Percentiles rank a stretch among this genome's conserved stretches.
Evolutionary conservation across 352 stramenopile genomes (phyloP).

Genomic region (Phytophthora meadii): DNA sequence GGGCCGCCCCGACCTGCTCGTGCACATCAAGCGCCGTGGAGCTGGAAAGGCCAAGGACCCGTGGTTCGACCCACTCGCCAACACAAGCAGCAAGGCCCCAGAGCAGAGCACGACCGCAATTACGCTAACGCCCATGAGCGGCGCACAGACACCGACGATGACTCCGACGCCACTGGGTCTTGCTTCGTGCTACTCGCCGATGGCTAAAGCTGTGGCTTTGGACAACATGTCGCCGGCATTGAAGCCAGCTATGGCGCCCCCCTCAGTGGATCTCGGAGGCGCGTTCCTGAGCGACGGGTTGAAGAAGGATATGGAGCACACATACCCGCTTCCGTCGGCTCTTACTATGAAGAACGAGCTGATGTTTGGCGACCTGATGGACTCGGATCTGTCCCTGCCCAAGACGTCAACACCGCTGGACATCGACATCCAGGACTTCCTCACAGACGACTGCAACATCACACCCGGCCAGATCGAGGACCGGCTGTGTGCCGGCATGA

Average conservation of each 20-base stretch:
- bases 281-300: constrained; percentile 49
- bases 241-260: constrained; percentile 75
- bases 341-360: constrained; percentile 62
- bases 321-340: constrained; percentile 43
- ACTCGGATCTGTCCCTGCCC: constrained; percentile 38
- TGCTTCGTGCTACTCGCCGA: constrained; percentile 74
- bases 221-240: constrained; percentile 89
- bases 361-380: constrained; percentile 43
- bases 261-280: constrained; percentile 65
- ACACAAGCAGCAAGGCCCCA: constrained; percentile 32
- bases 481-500: constrained; percentile 37
- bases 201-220: constrained; percentile 78
- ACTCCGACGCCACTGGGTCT: constrained; percentile 38
- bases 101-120: constrained; percentile 1
- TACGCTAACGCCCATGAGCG: constrained; percentile 12
- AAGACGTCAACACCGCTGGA: constrained; percentile 48
- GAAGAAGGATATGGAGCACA: constrained; percentile 49
- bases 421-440: constrained; percentile 83
- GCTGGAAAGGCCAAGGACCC: constrained; percentile 87
- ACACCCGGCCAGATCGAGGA: constrained; percentile 58
- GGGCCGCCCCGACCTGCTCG: constrained; percentile 76
- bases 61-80: constrained; percentile 79
- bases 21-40: constrained; percentile 86
- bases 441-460: constrained; percentile 81
- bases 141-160: constrained; percentile 35